Evolutionary conservation across 108 stramenopile species (phyloP).

Genomic region (Skeletonema potamos): DNA sequence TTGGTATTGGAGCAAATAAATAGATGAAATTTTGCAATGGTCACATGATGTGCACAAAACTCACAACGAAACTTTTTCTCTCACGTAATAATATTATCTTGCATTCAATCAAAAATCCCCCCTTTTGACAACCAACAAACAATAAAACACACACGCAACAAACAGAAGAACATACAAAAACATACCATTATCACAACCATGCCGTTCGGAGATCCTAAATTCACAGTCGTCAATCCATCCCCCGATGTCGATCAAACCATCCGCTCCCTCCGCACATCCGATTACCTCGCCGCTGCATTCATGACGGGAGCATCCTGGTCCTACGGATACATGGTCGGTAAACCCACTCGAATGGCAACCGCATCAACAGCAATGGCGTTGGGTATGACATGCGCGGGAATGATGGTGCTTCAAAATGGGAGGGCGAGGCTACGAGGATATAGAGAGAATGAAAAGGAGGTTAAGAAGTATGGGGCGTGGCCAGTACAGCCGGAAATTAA

Average conservation of each 20-base stretch:
- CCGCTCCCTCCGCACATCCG: slow-evolving; percentile 59
- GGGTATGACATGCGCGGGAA: slow-evolving; percentile 75
- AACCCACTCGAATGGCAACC: slow-evolving; percentile 73
- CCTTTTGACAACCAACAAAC: background rate
- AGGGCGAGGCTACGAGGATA: slow-evolving; percentile 73
- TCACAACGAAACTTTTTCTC: background rate
- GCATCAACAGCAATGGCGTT: slow-evolving; percentile 72
- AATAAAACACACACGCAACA: background rate
- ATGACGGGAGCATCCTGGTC: slow-evolving; percentile 67
- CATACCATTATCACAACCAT: slow-evolving; percentile 19
- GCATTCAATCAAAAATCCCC: background rate
- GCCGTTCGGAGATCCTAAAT: slow-evolving; percentile 68
- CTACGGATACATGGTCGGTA: slow-evolving; percentile 80
- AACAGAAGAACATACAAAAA: background rate
- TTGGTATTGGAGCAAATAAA: too few relatives aligned
- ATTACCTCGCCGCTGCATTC: slow-evolving; percentile 53
- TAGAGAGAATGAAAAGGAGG: slow-evolving; percentile 75
- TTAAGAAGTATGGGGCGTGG: slow-evolving; percentile 60
- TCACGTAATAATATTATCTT: background rate
- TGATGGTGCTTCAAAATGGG: slow-evolving; percentile 70
- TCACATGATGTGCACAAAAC: background rate
- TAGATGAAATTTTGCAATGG: too few relatives aligned
- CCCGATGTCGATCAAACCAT: slow-evolving; percentile 83
- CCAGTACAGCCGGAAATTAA: slow-evolving; percentile 40
- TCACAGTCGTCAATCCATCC: slow-evolving; percentile 70